Evolutionary conservation across 1,139 yeast species (phyloP).

Genomic region (Hyphopichia pseudoburtonii): DNA sequence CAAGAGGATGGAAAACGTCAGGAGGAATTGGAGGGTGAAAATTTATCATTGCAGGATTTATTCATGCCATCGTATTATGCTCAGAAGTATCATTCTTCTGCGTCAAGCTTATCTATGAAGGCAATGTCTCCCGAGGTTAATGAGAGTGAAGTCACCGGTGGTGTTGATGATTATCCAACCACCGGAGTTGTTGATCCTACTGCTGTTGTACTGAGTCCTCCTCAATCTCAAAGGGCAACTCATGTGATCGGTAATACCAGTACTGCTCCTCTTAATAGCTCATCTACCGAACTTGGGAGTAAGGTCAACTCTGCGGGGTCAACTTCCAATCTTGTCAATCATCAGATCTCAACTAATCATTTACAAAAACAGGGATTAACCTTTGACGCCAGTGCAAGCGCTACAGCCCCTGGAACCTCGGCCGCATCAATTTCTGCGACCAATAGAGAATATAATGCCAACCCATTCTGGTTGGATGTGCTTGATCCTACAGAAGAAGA

Average conservation of each 20-base stretch:
- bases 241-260: background rate
- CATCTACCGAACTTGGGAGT: background rate
- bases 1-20: slow-evolving; percentile 14
- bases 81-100: background rate
- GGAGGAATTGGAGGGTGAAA: slow-evolving; percentile 6
- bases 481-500: slow-evolving; percentile 94
- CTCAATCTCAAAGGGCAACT: background rate
- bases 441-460: slow-evolving; percentile 7
- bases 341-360: background rate
- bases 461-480: slow-evolving; percentile 90
- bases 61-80: slow-evolving; percentile 29
- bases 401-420: slow-evolving; percentile 13
- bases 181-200: background rate
- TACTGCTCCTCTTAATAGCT: background rate
- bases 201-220: background rate
- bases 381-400: slow-evolving; percentile 13
- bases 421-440: slow-evolving; percentile 7
- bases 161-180: background rate
- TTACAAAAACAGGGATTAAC: background rate
- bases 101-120: background rate
- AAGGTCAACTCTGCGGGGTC: background rate
- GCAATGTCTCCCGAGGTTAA: background rate
- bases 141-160: background rate
- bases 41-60: slow-evolving; percentile 23
- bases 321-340: background rate